Conservation (phyloP, 2,329 filamentous ascomycete genomes). For the Fusarium veterinarium region DNA sequence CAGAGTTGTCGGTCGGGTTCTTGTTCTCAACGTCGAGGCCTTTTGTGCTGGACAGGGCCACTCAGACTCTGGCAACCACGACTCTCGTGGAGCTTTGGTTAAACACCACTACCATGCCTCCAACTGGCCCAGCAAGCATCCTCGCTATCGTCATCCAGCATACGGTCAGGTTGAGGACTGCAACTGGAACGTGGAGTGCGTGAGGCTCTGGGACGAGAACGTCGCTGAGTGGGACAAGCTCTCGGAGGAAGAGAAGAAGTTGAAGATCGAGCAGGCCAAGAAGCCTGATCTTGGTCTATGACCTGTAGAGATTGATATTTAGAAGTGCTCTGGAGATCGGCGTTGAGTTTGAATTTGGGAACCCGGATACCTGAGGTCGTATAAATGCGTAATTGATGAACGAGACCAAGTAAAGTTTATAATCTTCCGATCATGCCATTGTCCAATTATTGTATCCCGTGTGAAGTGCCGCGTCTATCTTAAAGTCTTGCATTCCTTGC, state of each 20-base stretch:
- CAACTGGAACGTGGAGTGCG: constrained; percentile 75
- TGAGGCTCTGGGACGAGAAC: constrained; percentile 73
- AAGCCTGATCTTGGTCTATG: constrained; percentile 14
- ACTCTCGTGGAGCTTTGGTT: constrained; percentile 72
- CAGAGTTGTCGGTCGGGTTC: constrained; percentile 70
- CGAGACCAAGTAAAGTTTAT: background rate
- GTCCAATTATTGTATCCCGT: background rate
- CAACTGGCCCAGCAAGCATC: constrained; percentile 75
- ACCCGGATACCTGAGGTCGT: constrained; percentile 9
- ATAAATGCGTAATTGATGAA: background rate
- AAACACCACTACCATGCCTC: constrained; percentile 82
- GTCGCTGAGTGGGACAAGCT: constrained; percentile 70
- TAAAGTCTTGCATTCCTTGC: background rate
- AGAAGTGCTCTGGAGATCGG: constrained; percentile 6
- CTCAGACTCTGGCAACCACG: constrained; percentile 77
- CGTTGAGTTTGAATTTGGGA: constrained; percentile 22
- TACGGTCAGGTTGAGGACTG: constrained; percentile 78
- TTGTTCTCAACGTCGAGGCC: constrained; percentile 77
- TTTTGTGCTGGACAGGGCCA: constrained; percentile 80
- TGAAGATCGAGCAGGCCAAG: constrained; percentile 53
- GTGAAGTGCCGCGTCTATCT: background rate
- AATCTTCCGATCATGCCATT: background rate
- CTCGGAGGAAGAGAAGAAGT: constrained; percentile 68
- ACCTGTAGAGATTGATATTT: background rate
- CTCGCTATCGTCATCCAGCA: constrained; percentile 73